Evolutionary conservation across 306 rosid species (phyloP), one percentile per base, ranked within the genome.

Genomic region (Crotalaria pallida): DNA sequence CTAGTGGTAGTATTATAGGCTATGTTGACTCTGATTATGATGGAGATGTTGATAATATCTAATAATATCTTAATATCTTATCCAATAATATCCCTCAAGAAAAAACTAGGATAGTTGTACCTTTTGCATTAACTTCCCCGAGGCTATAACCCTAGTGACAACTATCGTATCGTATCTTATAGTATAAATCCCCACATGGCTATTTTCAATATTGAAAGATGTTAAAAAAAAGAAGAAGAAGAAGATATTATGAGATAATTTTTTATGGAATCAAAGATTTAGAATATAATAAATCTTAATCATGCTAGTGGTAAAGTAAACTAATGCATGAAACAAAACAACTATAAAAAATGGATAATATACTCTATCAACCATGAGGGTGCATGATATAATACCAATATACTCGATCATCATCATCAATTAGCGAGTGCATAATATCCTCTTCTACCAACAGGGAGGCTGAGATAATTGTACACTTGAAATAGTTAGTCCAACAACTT

Each of bases 331-430:
- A 66, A n/a, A n/a, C n/a, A n/a, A n/a, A n/a, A n/a, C n/a, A n/a
- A n/a, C n/a, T n/a, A 64, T 22, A 43, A 55, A 66, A 52, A 60
- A 52, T 17, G 23, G 38, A 62, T 12, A 58, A 71, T 36, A 61
- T 68, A 65, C 36, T 36, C 49, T 77, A 66, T 79, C 76, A 67
- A 67, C 48, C 67, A 75, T 58, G 34, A 79, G 70, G 73, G 71
- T 69, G 59, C 36, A 29, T 17, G 49, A 84, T 70, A 58, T 24
- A 55, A 52, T 87, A 87, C 92, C 92, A 87, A 80, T 84, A 87
- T 48, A 87, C 88, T 74, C 92, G 81, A 61, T 87, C 88, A 64
- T 84, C 85, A 43, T 87, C 63, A 31, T 87, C 92, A 57, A 82
- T 72, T 12, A 72, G 59, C 16, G 88, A 78, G 36, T 70, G 77